These are phyloP conservation scores for Pichia sporocuriosa DNA, from an alignment of 805 yeast genomes.

Conservation along the genomic window DNA sequence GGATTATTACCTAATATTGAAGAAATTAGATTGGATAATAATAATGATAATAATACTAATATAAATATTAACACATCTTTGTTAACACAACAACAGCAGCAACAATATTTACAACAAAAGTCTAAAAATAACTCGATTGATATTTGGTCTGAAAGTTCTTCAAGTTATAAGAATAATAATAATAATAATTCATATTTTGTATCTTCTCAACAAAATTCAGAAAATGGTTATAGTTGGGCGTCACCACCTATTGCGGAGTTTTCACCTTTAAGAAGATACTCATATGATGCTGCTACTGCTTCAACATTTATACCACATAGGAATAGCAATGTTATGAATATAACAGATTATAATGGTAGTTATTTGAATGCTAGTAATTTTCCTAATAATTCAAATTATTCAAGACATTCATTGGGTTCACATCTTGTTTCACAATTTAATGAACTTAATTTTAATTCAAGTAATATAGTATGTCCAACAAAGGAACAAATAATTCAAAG, in stretches of 20 bases:
- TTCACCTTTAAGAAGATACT: conserved; percentile 21
- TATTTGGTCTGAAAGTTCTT: too few species aligned
- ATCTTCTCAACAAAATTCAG: too few species aligned
- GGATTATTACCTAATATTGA: conserved; percentile 3
- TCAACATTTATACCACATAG: conserved; percentile 12
- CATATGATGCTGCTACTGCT: conserved; percentile 20
- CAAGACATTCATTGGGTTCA: neutral
- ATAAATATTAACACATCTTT: neutral
- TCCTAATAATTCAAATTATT: conserved; percentile 13
- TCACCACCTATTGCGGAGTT: conserved; percentile 23
- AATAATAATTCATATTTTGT: too few species aligned
- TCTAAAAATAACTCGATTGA: too few species aligned
- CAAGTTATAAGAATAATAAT: neutral
- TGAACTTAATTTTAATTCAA: neutral
- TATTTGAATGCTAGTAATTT: conserved; percentile 6
- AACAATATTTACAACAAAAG: neutral
- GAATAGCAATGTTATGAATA: neutral
- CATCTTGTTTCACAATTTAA: neutral
- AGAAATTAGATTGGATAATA: neutral
- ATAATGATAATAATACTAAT: neutral
- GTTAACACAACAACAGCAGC: neutral
- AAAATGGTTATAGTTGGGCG: conserved; percentile 15
- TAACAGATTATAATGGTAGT: neutral
- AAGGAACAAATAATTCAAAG: conserved; percentile 24
- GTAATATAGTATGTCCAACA: neutral